Base-by-base conservation (phyloP, 2,329 filamentous ascomycete species). In the Teratosphaeria viscida region DNA sequence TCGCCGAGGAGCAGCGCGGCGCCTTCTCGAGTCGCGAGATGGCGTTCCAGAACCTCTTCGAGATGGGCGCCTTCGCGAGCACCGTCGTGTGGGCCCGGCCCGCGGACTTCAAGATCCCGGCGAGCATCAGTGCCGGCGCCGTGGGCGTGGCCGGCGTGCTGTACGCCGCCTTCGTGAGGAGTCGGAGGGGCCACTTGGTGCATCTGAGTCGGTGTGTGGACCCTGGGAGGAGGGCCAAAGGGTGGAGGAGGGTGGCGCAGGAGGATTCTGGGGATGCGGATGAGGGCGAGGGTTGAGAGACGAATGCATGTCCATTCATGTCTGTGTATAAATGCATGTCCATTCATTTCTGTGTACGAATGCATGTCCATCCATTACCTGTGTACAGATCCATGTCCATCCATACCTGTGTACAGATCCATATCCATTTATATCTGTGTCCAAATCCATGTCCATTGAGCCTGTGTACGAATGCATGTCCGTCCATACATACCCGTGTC, bases 21-120 rank as follows among this genome's bases (percentile, higher is more conserved):
- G 75, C 79, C 0, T 91, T 92, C 65, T 90, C 87, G 0, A 77
- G 85, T 0, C 80, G 84, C 7, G 88, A 92, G 70, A 81, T 84
- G 8, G 80, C 84, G 0, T 78, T 85, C 47, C 88, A 91, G 69
- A 90, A 85, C 62, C 64, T 82, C 0, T 90, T 89, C 62, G 87
- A 91, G 70, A 77, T 90, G 55, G 71, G 85, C 1, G 85, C 86
- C 0, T 90, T 84, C 67, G 78, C 78, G 0, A 79, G 80, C 0
- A 91, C 88, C 0, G 84, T 89, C 61, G 68, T 85, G 3, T 89
- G 85, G 62, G 77, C 81, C 0, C 73, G 75, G 0, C 87, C 87
- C 0, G 77, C 81, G 3, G 79, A 88, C 65, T 91, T 91, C 69
- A 76, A 76, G 59, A 63, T 81, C 68, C 86, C 87, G 0, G 80